phyloP scores from a whole-genome alignment of 2,329 filamentous ascomycete species.

The Thielaviopsis populi region DNA sequence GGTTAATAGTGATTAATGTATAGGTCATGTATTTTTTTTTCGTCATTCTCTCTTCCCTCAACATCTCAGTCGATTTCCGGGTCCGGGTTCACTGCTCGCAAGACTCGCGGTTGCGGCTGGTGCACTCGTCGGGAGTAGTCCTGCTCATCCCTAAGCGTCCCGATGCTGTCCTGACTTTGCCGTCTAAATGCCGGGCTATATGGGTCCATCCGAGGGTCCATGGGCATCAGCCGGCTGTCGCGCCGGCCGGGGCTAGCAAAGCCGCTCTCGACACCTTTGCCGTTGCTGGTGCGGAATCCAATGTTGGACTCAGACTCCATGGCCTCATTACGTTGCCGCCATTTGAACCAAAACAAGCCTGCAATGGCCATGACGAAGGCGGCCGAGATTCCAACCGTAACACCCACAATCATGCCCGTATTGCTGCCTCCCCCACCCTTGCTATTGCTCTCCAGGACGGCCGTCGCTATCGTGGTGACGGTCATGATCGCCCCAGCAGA shows the following conservation, averaged over 20 bases:
- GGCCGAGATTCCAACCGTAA: conserved; percentile 35
- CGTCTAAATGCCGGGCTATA: conserved; percentile 42
- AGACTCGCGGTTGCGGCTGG: conserved; percentile 37
- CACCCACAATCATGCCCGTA: conserved; percentile 36
- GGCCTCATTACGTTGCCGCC: conserved; percentile 27
- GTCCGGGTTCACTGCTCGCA: conserved; percentile 50
- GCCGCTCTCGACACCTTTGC: conserved; percentile 6
- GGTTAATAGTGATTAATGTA: neutral
- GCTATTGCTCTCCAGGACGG: conserved; percentile 19
- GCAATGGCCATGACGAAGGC: conserved; percentile 25
- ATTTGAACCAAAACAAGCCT: conserved; percentile 28
- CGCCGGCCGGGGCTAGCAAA: conserved; percentile 31
- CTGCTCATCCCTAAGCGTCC: conserved; percentile 48
- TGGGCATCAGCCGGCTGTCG: conserved; percentile 40
- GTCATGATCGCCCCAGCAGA: conserved; percentile 36
- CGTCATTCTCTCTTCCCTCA: neutral
- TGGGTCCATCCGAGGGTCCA: conserved; percentile 49
- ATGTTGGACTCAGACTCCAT: conserved; percentile 12
- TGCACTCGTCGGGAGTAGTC: conserved; percentile 49
- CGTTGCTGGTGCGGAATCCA: neutral
- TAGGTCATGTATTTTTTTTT: neutral
- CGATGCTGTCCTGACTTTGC: conserved; percentile 47
- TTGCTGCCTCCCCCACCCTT: conserved; percentile 24
- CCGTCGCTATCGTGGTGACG: conserved; percentile 37
- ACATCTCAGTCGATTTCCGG: conserved; percentile 24